Evolutionary conservation across 2,329 filamentous ascomycete genomes (phyloP).

Genomic region (Fusarium globosum): DNA sequence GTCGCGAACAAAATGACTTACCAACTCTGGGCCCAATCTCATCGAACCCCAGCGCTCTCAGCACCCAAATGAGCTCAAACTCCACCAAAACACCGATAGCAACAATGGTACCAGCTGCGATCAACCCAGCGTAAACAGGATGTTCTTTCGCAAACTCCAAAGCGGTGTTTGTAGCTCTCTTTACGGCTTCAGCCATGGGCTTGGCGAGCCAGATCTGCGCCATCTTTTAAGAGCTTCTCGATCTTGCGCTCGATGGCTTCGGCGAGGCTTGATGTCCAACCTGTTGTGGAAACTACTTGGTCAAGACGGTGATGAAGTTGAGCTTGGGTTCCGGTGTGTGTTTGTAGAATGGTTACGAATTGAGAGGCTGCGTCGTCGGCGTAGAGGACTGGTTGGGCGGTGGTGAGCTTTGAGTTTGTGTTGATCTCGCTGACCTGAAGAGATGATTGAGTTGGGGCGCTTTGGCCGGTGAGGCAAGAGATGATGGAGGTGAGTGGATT

Average conservation of each 20-base stretch:
- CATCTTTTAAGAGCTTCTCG: slow-evolving; percentile 22
- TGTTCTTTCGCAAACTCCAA: slow-evolving; percentile 37
- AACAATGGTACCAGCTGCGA: slow-evolving; percentile 30
- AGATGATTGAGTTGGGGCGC: accelerated
- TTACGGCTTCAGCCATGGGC: slow-evolving; percentile 23
- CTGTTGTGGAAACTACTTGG: slow-evolving; percentile 13
- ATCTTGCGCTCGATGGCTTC: slow-evolving; percentile 31
- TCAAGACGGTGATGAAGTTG: slow-evolving; percentile 16
- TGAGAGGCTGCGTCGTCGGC: slow-evolving; percentile 23
- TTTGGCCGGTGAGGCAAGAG: background rate
- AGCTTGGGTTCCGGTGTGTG: background rate
- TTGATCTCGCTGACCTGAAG: background rate
- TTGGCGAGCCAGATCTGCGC: slow-evolving; percentile 8
- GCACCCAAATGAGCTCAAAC: slow-evolving; percentile 33
- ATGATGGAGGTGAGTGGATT: background rate
- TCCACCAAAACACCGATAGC: slow-evolving; percentile 33
- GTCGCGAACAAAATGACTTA: background rate
- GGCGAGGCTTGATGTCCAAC: slow-evolving; percentile 36
- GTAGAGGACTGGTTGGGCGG: slow-evolving; percentile 1
- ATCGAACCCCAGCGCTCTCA: slow-evolving; percentile 39
- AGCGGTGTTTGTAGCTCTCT: slow-evolving; percentile 12
- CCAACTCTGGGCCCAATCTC: slow-evolving; percentile 26
- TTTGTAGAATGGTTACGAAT: slow-evolving; percentile 22
- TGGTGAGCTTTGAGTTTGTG: background rate
- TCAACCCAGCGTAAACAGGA: slow-evolving; percentile 32